phyloP scores from a whole-genome alignment of 805 yeast species.

The Saturnispora ahearnii region DNA sequence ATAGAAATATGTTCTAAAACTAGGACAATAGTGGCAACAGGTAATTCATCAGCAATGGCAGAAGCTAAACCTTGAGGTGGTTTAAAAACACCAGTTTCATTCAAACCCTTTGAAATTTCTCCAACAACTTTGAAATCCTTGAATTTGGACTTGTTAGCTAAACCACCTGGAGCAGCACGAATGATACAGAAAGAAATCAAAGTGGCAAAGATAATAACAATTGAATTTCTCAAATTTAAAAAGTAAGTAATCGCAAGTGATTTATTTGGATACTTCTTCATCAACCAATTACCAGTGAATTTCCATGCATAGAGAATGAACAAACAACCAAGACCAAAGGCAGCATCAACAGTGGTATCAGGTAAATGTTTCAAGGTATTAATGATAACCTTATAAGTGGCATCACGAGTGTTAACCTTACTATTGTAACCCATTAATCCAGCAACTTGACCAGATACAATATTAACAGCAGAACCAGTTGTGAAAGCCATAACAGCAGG shows the following conservation, averaged over 20 bases:
- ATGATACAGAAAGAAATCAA: constrained; percentile 73
- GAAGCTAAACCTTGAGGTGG: constrained; percentile 51
- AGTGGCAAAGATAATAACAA: constrained; percentile 75
- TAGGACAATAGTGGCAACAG: constrained; percentile 76
- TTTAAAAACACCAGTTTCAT: constrained; percentile 63
- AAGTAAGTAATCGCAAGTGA: constrained; percentile 51
- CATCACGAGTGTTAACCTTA: constrained; percentile 59
- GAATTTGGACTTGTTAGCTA: constrained; percentile 9
- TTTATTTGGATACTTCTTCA: constrained; percentile 55
- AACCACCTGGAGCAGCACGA: constrained; percentile 29
- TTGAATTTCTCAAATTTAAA: constrained; percentile 71
- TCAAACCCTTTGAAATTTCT: constrained; percentile 72
- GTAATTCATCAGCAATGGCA: constrained; percentile 66
- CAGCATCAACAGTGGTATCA: constrained; percentile 68
- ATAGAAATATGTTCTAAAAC: constrained; percentile 90
- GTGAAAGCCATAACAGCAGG: constrained; percentile 94
- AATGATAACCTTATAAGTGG: constrained; percentile 64
- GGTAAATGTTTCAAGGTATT: constrained; percentile 64
- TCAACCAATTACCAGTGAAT: constrained; percentile 48
- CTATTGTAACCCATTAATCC: constrained; percentile 68
- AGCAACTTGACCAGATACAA: constrained; percentile 80
- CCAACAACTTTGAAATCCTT: constrained; percentile 56
- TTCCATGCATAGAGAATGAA: constrained; percentile 68
- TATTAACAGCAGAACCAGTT: constrained; percentile 87
- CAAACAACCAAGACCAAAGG: constrained; percentile 74